phyloP scores from a whole-genome alignment of 495 filamentous ascomycete species.

The Xylaria sp. region DNA sequence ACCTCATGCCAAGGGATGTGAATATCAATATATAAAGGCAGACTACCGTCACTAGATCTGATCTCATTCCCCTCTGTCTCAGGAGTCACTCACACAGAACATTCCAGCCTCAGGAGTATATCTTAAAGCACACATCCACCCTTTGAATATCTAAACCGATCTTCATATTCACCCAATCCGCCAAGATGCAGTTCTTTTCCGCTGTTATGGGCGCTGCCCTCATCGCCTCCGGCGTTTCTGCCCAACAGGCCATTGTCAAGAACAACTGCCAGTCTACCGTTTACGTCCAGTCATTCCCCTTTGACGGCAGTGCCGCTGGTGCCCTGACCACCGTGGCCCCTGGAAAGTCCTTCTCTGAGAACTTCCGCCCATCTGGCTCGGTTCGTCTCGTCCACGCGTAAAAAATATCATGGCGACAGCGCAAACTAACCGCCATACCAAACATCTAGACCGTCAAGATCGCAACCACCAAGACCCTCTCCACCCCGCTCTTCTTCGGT shows the following conservation, averaged over 20 bases:
- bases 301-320: conserved; percentile 35
- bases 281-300: conserved; percentile 42
- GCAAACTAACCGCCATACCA: conserved; percentile 26
- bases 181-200: conserved; percentile 39
- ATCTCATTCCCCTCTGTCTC: not conserved
- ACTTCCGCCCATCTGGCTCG: conserved; percentile 37
- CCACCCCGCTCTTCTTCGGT: conserved; percentile 41
- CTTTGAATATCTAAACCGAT: not conserved
- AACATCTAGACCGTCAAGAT: conserved; percentile 45
- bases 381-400: conserved; percentile 28
- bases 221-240: conserved; percentile 35
- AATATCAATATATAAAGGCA: conserved; percentile 15
- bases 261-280: conserved; percentile 34
- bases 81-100: not conserved
- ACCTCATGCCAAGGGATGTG: not conserved
- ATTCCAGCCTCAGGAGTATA: conserved; percentile 1
- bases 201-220: conserved; percentile 35
- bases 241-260: conserved; percentile 37
- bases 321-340: conserved; percentile 31
- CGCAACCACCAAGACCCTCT: conserved; percentile 44
- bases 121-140: conserved; percentile 1
- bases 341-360: conserved; percentile 34
- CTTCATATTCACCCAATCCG: not conserved
- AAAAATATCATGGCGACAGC: not conserved
- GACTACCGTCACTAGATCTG: not conserved